Base-by-base conservation (phyloP, 2,329 filamentous ascomycete genomes). In the Penicillium sp. region DNA sequence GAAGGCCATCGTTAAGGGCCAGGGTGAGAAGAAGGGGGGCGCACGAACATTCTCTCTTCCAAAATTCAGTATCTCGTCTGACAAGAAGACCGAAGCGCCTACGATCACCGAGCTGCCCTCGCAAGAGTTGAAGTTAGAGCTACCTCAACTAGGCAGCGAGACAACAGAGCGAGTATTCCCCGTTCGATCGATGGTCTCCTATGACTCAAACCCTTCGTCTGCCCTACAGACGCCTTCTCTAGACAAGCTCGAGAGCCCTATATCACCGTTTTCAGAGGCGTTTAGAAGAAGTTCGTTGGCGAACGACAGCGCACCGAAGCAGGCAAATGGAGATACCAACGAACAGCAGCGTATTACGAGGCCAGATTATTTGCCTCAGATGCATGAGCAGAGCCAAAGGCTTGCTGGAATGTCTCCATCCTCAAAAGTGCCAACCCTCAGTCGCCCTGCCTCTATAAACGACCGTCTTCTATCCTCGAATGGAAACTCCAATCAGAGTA, bases 151-250 rank as follows among this genome's bases (percentile, higher is more conserved):
- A 15, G 72, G 73, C 49, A 71, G 68, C 12, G 72, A 73, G 6
- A 69, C 71, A 2, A 68, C 80, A 38, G 85, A 93, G 71, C 85
- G 90, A 55, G 89, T 94, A n/a, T 94, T 91, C 60, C 91, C 91
- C 17, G 90, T 94, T 35, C 86, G 90, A 53, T 93, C 90, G 13
- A 88, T 91, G 45, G 82, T 94, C 37, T 91, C 87, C 12, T 86
- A 93, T 42, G 88, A 91, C 70, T 86, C 86, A 9, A 67, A 54
- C 4, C 60, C 68, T 9, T 73, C 71, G 4, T 72, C 71, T 10
- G 61, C 67, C 2, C 47, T 68, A 2, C 70, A 65, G 10, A 72
- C 69, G 13, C 70, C 70, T n/a, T 68, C 71, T 0, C 37, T 70
- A 1, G 70, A 72, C 17, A 71, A 62, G 17, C 51, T 63, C 15